phyloP scores from a whole-genome alignment of 2,329 filamentous ascomycete genomes.

The Phialophora chinensis region DNA sequence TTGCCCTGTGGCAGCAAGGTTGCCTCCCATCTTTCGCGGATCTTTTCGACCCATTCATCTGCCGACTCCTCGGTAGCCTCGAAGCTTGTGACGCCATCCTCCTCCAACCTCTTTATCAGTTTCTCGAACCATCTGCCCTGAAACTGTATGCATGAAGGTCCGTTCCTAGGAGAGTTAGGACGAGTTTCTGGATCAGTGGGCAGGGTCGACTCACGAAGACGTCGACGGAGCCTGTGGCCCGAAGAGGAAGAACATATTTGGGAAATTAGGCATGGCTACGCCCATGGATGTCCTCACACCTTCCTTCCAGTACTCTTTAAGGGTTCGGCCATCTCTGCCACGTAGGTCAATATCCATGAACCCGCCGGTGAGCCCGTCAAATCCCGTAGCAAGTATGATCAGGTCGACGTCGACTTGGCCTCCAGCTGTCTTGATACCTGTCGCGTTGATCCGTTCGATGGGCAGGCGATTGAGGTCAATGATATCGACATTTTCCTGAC shows the following conservation, averaged over 20 bases:
- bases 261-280: constrained; percentile 49
- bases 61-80: constrained; percentile 54
- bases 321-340: constrained; percentile 40
- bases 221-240: constrained; percentile 61
- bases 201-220: constrained; percentile 10
- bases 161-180: constrained; percentile 53
- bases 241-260: constrained; percentile 60
- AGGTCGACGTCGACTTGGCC: constrained; percentile 56
- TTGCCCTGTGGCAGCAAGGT: constrained; percentile 41
- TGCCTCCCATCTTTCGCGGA: constrained; percentile 38
- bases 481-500: constrained; percentile 54
- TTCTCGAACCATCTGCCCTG: constrained; percentile 62
- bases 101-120: constrained; percentile 51
- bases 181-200: no score
- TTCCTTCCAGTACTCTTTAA: constrained; percentile 46
- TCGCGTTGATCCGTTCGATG: constrained; percentile 20
- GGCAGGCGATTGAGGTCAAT: constrained; percentile 52
- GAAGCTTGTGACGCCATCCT: no score
- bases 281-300: constrained; percentile 52
- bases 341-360: constrained; percentile 48
- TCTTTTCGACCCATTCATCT: constrained; percentile 54
- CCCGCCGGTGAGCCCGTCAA: constrained; percentile 50
- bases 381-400: constrained; percentile 52
- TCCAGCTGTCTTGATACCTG: constrained; percentile 16
- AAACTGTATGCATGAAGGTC: constrained; percentile 59